These are phyloP conservation scores for Lyophyllum shimeji DNA, from an alignment of 768 basidiomycete species.

Conservation along the genomic window DNA sequence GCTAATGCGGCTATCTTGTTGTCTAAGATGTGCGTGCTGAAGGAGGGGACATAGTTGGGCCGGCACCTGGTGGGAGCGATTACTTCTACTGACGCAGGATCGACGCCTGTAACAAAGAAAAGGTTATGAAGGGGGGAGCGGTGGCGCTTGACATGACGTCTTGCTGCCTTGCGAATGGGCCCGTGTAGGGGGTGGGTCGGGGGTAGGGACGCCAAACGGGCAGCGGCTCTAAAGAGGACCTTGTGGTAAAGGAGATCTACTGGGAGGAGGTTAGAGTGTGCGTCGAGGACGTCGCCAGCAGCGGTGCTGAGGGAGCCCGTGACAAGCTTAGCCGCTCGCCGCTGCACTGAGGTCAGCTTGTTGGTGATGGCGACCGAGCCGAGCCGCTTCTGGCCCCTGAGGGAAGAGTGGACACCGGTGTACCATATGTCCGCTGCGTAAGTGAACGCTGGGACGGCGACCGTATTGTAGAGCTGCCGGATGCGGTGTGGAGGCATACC, in stretches of 20 bases:
- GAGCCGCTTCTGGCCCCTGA: neutral
- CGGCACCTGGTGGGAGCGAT: neutral
- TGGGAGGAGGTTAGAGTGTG: slow-evolving; percentile 10
- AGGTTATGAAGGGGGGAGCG: slow-evolving; percentile 9
- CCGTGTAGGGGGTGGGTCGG: slow-evolving; percentile 9
- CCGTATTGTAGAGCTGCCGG: slow-evolving; percentile 9
- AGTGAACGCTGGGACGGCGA: slow-evolving; percentile 5
- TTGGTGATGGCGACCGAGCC: slow-evolving; percentile 4
- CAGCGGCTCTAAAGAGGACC: neutral
- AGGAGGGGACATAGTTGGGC: slow-evolving; percentile 1
- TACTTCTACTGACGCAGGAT: neutral
- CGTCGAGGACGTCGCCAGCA: slow-evolving; percentile 5
- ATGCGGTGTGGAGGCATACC: slow-evolving; percentile 1
- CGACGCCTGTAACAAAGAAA: neutral
- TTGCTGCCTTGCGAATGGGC: neutral
- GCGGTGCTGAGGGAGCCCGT: slow-evolving; percentile 7
- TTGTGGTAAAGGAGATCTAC: neutral
- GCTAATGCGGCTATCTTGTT: neutral
- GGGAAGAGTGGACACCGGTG: neutral
- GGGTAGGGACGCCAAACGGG: slow-evolving; percentile 6
- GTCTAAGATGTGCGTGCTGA: neutral
- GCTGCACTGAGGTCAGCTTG: slow-evolving; percentile 4
- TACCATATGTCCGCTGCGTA: slow-evolving; percentile 6
- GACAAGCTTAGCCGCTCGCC: neutral
- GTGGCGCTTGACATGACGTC: neutral